Conservation (phyloP, 2,329 filamentous ascomycete species). For the Monilinia vaccinii-corymbosi region DNA sequence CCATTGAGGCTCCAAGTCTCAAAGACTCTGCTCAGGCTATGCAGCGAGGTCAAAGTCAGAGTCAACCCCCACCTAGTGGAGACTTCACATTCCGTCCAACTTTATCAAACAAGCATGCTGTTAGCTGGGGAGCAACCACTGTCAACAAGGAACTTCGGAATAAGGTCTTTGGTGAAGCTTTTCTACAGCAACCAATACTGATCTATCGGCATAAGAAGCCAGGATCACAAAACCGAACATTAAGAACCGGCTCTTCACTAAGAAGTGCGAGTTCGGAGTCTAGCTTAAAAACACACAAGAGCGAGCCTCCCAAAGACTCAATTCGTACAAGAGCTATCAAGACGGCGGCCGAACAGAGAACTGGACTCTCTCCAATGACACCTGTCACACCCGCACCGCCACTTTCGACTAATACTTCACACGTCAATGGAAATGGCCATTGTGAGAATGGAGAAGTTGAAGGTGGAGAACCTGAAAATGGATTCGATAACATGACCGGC, state of each 20-base stretch:
- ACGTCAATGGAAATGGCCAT: background rate
- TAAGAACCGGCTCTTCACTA: constrained; percentile 39
- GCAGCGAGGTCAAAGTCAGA: constrained; percentile 22
- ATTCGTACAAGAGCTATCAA: constrained; percentile 28
- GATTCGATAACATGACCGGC: constrained; percentile 39
- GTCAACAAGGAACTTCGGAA: constrained; percentile 64
- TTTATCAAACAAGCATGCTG: constrained; percentile 48
- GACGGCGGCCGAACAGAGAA: constrained; percentile 20
- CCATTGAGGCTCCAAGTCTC: constrained; percentile 19
- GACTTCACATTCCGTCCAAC: constrained; percentile 31
- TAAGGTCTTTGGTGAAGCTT: constrained; percentile 83
- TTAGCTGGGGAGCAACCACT: constrained; percentile 51
- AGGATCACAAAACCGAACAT: constrained; percentile 61
- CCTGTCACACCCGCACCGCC: constrained; percentile 4
- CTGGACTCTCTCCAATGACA: constrained; percentile 12
- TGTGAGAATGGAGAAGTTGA: constrained; percentile 31
- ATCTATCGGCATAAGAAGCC: constrained; percentile 67
- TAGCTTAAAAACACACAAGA: constrained; percentile 21
- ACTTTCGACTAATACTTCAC: background rate
- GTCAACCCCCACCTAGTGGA: constrained; percentile 13
- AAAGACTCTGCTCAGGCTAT: constrained; percentile 27
- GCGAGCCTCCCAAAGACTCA: constrained; percentile 37
- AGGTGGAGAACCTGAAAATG: constrained; percentile 30
- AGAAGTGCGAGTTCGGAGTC: constrained; percentile 28
- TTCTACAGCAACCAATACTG: constrained; percentile 75